Conservation (phyloP, 2,329 filamentous ascomycete species). For the Alternaria sp. region DNA sequence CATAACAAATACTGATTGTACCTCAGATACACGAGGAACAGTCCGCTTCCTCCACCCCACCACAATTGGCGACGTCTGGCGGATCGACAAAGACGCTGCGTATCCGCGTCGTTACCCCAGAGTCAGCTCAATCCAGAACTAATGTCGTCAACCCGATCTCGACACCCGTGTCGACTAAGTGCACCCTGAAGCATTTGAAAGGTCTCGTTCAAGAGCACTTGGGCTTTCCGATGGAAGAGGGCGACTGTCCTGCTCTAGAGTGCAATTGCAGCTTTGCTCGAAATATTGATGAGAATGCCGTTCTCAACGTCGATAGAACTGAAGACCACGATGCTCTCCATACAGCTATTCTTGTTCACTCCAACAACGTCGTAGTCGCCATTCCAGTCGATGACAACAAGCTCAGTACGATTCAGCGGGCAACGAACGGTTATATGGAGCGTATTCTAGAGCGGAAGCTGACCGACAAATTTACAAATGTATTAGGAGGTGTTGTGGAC, state of each 20-base stretch:
- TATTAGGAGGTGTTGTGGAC: neutral
- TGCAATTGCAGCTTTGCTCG: neutral
- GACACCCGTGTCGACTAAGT: no score
- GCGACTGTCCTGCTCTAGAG: neutral
- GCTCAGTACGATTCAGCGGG: neutral
- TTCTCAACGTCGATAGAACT: neutral
- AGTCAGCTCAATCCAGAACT: no score
- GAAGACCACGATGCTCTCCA: neutral
- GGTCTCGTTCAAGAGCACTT: no score
- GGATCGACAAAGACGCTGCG: no score
- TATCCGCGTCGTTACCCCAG: no score
- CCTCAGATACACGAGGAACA: no score
- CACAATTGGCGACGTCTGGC: no score
- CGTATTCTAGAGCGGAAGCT: neutral
- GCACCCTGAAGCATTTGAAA: no score
- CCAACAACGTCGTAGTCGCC: neutral
- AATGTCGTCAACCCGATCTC: no score
- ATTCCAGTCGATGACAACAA: neutral
- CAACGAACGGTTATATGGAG: neutral
- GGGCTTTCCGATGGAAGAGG: no score
- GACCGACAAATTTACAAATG: neutral
- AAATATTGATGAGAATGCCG: neutral
- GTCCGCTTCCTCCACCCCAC: no score
- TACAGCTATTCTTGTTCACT: neutral
- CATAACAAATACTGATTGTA: neutral